A percentile compares a stretch with the other conserved stretches of the same genome.
Conservation (phyloP, 768 basidiomycete species). For the Leccinum ochraceum region DNA sequence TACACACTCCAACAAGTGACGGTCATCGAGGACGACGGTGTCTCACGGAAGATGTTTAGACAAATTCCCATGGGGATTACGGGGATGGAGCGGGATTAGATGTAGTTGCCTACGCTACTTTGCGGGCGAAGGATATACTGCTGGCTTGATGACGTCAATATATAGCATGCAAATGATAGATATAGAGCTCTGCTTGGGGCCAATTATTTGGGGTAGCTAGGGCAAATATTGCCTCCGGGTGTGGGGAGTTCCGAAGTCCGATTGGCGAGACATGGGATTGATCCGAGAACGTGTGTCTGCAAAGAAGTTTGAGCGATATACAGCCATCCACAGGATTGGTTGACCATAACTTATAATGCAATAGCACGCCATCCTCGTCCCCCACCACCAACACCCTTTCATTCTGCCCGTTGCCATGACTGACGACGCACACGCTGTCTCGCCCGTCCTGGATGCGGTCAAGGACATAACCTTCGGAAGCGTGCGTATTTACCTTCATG, state of each 20-base stretch:
- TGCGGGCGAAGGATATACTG: background rate
- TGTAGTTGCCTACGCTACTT: background rate
- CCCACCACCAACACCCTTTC: slow-evolving; percentile 1
- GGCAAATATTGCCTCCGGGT: too few species aligned
- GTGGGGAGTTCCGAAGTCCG: slow-evolving; percentile 11
- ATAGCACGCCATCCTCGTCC: slow-evolving; percentile 17
- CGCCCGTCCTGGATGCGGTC: slow-evolving; percentile 24
- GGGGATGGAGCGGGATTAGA: slow-evolving; percentile 6
- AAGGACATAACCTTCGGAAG: slow-evolving; percentile 62
- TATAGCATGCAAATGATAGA: background rate
- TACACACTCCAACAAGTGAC: slow-evolving; percentile 52
- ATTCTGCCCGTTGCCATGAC: slow-evolving; percentile 16
- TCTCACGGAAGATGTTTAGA: slow-evolving; percentile 53
- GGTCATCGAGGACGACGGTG: slow-evolving; percentile 56
- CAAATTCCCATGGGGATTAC: slow-evolving; percentile 31
- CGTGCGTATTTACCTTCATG: slow-evolving; percentile 37
- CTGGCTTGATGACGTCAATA: background rate
- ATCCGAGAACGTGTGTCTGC: slow-evolving; percentile 11
- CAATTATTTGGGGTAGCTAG: background rate
- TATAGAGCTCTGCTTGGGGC: background rate
- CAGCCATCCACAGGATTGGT: slow-evolving; percentile 28
- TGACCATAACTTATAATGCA: slow-evolving; percentile 25
- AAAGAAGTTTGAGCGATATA: slow-evolving; percentile 12
- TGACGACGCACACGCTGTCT: slow-evolving; percentile 18
- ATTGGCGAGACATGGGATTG: background rate